A percentile compares a stretch with the other conserved stretches of the same genome.
phyloP scores from a whole-genome alignment of 2,329 filamentous ascomycete species.

The Cladosporium sp. region DNA sequence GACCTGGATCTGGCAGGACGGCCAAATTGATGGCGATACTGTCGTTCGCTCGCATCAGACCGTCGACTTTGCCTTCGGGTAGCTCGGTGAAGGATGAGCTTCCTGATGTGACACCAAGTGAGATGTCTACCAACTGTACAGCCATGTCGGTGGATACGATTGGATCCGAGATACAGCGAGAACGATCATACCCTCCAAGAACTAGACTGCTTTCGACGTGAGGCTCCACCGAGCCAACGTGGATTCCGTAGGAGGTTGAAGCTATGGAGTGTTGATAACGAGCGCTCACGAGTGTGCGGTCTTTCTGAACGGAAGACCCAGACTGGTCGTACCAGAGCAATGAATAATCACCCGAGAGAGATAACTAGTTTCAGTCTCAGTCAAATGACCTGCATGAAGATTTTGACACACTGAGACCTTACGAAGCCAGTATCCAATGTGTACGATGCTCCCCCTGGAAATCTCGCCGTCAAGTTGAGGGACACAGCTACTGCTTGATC shows the following conservation, averaged over 20 bases:
- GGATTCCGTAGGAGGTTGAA: constrained; percentile 17
- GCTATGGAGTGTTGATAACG: no score
- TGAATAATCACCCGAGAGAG: constrained; percentile 9
- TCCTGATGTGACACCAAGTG: constrained; percentile 38
- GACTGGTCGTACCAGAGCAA: neutral
- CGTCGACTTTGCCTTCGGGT: no score
- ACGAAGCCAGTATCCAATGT: no score
- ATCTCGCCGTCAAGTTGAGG: no score
- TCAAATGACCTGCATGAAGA: no score
- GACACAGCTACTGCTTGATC: neutral
- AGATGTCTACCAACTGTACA: constrained; percentile 36
- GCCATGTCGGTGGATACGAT: constrained; percentile 14
- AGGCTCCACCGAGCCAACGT: constrained; percentile 15
- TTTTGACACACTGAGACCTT: no score
- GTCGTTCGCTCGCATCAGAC: constrained; percentile 7
- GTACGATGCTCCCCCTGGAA: no score
- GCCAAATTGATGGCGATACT: constrained; percentile 1
- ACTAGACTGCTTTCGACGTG: constrained; percentile 15
- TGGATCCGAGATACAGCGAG: constrained; percentile 12
- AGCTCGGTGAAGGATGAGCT: constrained; percentile 34
- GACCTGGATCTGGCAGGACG: constrained; percentile 20
- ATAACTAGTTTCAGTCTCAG: constrained; percentile 14
- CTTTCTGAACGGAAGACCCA: no score
- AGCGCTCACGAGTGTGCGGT: no score
- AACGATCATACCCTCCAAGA: constrained; percentile 19